phyloP scores from a whole-genome alignment of 140 eudicot species.

The Ambrosia hybrid region DNA sequence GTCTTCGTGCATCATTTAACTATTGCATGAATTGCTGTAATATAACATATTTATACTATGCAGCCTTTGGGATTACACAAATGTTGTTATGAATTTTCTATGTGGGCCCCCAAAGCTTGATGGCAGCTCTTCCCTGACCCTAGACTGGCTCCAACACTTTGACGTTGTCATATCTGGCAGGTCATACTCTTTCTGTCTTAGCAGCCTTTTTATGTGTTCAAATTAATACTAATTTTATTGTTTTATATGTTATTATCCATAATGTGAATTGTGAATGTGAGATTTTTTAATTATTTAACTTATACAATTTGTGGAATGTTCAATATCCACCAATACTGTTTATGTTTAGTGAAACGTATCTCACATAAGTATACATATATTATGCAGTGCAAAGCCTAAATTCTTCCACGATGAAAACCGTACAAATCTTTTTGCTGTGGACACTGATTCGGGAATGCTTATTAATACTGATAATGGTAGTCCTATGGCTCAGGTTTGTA shows the following conservation, averaged over 20 bases:
- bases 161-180: constrained; percentile 98
- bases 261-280: no score
- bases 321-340: not conserved
- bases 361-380: constrained; percentile 7
- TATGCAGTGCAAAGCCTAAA: constrained; percentile 83
- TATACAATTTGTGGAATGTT: no score
- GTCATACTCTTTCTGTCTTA: constrained; percentile 37
- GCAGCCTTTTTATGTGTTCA: not conserved
- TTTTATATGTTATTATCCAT: no score
- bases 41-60: constrained; percentile 28
- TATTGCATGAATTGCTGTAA: no score
- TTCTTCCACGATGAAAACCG: constrained; percentile 94
- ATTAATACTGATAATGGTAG: constrained; percentile 93
- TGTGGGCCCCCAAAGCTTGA: constrained; percentile 53
- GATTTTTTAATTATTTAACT: no score
- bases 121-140: constrained; percentile 42
- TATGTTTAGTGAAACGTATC: constrained; percentile 17
- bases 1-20: no score
- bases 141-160: constrained; percentile 92
- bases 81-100: constrained; percentile 96
- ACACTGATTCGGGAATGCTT: constrained; percentile 93
- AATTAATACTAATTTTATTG: not conserved
- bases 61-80: constrained; percentile 99
- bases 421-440: constrained; percentile 87
- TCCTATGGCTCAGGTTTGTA: constrained; percentile 94